A percentile compares a stretch with the other conserved stretches of the same genome.
These are phyloP conservation scores for Fusarium denticulatum DNA, from an alignment of 2,329 filamentous ascomycete species.

Conservation along the genomic window DNA sequence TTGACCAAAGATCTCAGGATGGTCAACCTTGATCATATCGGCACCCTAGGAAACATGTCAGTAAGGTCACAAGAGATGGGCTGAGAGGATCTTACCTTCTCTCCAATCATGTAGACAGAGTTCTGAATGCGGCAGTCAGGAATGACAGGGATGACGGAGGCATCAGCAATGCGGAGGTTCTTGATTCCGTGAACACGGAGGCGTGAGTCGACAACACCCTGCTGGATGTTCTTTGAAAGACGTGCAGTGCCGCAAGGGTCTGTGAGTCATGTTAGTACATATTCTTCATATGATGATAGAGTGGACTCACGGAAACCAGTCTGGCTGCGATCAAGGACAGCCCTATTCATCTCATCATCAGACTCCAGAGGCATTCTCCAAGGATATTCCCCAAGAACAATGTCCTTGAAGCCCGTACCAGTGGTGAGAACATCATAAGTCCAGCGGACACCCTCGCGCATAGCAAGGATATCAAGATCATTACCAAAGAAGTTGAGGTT, in stretches of 20 bases:
- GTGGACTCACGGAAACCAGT: constrained; percentile 58
- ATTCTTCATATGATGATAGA: neutral
- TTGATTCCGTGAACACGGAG: constrained; percentile 64
- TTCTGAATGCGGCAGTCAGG: constrained; percentile 67
- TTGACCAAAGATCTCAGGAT: neutral
- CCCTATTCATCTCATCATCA: constrained; percentile 65
- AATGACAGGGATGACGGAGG: constrained; percentile 65
- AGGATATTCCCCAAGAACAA: constrained; percentile 64
- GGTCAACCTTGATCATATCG: constrained; percentile 1
- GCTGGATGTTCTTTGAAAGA: constrained; percentile 58
- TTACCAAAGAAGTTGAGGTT: constrained; percentile 68
- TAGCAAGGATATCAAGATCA: constrained; percentile 65
- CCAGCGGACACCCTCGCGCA: constrained; percentile 67
- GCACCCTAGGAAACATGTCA: neutral
- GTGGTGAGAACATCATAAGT: constrained; percentile 66
- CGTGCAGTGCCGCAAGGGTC: constrained; percentile 66
- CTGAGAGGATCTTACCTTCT: constrained; percentile 52
- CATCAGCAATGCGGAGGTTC: constrained; percentile 64
- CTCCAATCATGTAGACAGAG: constrained; percentile 68
- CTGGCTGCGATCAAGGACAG: constrained; percentile 67
- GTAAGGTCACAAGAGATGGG: rapidly evolving
- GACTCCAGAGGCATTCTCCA: constrained; percentile 67
- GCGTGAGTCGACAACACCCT: constrained; percentile 60
- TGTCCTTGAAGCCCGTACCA: constrained; percentile 66
- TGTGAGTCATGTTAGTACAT: neutral